Percentiles rank a stretch among this genome's conserved stretches.
Evolutionary conservation across 2,329 filamentous ascomycete species (phyloP).

Genomic region (Calonectria ilicicola): DNA sequence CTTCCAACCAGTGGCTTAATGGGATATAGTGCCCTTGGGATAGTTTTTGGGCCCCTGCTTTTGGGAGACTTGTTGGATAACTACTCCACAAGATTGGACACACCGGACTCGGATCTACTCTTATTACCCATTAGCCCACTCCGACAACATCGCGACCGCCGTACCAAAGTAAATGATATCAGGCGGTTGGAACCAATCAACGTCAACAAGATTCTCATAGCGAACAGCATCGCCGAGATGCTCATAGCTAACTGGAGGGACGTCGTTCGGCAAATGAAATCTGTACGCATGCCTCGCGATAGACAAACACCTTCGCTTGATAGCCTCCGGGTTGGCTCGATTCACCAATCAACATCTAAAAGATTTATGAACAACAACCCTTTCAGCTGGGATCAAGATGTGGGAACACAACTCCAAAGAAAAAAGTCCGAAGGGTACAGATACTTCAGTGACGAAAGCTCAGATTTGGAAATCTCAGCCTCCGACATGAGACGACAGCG

Average conservation of each 20-base stretch:
- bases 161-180: conserved; percentile 29
- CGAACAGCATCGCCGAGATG: conserved; percentile 73
- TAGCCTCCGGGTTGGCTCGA: conserved; percentile 24
- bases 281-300: conserved; percentile 50
- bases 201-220: conserved; percentile 69
- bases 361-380: conserved; percentile 53
- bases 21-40: conserved; percentile 72
- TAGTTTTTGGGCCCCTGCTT: conserved; percentile 74
- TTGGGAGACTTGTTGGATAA: conserved; percentile 67
- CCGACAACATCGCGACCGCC: conserved; percentile 48
- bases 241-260: conserved; percentile 75
- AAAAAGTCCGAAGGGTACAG: conserved; percentile 14
- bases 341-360: conserved; percentile 57
- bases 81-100: conserved; percentile 61
- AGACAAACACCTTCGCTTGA: conserved; percentile 32
- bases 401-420: conserved; percentile 17
- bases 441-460: conserved; percentile 41
- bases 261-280: conserved; percentile 70
- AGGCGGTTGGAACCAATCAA: conserved; percentile 39
- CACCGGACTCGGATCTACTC: conserved; percentile 55
- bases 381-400: conserved; percentile 47
- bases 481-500: conserved; percentile 36
- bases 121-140: conserved; percentile 58
- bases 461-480: conserved; percentile 53
- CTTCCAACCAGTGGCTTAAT: conserved; percentile 70